Evolutionary conservation across 306 rosid genomes (phyloP).

Genomic region (Ziziphus jujuba): DNA sequence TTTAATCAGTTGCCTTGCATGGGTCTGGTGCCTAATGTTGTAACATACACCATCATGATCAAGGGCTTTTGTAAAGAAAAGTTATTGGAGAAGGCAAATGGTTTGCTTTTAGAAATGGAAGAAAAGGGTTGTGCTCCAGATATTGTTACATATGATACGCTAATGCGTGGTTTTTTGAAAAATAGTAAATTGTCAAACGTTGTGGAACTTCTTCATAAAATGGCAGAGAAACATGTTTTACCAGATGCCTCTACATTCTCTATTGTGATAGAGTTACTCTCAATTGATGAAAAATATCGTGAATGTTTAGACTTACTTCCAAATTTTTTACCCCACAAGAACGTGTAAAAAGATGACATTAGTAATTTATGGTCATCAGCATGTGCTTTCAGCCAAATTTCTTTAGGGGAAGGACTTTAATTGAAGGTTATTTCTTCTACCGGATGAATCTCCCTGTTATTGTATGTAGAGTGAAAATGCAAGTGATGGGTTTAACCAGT

Average conservation of each 20-base stretch:
- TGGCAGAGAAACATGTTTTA: constrained; percentile 31
- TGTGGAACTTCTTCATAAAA: constrained; percentile 47
- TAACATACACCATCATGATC: constrained; percentile 43
- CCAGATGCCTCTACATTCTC: constrained; percentile 36
- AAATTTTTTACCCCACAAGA: no score
- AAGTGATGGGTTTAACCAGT: no score
- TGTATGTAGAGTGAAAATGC: no score
- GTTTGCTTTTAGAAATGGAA: constrained; percentile 41
- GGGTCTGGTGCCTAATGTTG: constrained; percentile 26
- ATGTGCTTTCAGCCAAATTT: no score
- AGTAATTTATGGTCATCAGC: no score
- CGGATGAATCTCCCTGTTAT: no score
- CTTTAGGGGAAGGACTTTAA: no score
- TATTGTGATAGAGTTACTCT: constrained; percentile 32
- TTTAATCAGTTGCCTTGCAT: constrained; percentile 18
- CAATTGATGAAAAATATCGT: constrained; percentile 30
- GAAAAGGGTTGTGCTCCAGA: no score
- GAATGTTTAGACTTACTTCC: constrained; percentile 39
- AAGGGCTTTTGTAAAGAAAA: constrained; percentile 39
- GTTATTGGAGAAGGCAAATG: constrained; percentile 39
- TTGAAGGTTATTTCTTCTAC: no score
- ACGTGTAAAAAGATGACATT: no score
- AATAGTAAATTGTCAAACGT: constrained; percentile 33
- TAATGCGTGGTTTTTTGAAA: constrained; percentile 38
- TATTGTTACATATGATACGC: constrained; percentile 27